phyloP scores from a whole-genome alignment of 2,329 filamentous ascomycete genomes.

The Calycina marina region DNA sequence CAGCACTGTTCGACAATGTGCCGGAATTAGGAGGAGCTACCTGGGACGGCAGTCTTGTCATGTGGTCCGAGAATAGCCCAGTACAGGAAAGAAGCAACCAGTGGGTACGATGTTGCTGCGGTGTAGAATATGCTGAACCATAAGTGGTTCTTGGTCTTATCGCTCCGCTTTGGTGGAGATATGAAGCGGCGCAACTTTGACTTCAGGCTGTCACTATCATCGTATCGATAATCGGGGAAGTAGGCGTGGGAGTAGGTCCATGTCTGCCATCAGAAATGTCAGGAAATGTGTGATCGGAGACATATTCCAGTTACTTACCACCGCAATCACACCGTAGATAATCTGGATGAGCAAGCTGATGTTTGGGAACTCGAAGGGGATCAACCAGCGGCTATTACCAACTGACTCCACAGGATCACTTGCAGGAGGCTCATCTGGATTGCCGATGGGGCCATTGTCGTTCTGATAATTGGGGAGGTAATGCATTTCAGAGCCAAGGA shows the following conservation, averaged over 20 bases:
- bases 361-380: slow-evolving; percentile 20
- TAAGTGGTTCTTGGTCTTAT: slow-evolving; percentile 13
- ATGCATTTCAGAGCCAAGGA: slow-evolving; percentile 16
- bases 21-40: slow-evolving; percentile 7
- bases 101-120: slow-evolving; percentile 17
- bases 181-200: slow-evolving; percentile 13
- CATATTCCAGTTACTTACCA: slow-evolving; percentile 18
- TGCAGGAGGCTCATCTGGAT: too few species aligned
- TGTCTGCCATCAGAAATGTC: slow-evolving; percentile 9
- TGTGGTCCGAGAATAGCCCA: slow-evolving; percentile 20
- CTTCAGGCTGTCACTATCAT: slow-evolving; percentile 5
- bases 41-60: slow-evolving; percentile 10
- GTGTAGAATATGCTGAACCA: slow-evolving; percentile 23
- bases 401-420: too few species aligned
- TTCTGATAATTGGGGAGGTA: slow-evolving; percentile 7
- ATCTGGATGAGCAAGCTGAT: slow-evolving; percentile 18
- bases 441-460: too few species aligned
- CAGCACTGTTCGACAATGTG: too few species aligned
- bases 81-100: slow-evolving; percentile 18
- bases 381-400: slow-evolving; percentile 13
- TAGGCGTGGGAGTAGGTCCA: slow-evolving; percentile 23
- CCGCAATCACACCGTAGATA: slow-evolving; percentile 18
- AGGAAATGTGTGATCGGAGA: neutral
- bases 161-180: slow-evolving; percentile 14
- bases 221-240: slow-evolving; percentile 17